phyloP scores from a whole-genome alignment of 768 basidiomycete species.

The Tremella mesenterica region DNA sequence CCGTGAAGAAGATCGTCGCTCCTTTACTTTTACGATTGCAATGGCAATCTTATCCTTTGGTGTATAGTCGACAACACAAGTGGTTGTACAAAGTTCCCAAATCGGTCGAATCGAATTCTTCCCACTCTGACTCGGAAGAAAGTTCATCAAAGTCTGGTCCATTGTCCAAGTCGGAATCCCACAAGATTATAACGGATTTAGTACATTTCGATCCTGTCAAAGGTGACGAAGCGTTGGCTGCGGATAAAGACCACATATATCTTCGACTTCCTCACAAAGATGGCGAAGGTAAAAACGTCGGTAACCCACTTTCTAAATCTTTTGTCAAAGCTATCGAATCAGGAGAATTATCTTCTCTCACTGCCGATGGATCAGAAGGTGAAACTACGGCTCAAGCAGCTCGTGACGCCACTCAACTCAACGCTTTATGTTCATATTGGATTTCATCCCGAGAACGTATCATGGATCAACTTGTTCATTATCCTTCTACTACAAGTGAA shows the following conservation, averaged over 20 bases:
- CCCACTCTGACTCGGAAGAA: too few relatives aligned
- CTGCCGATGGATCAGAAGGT: constrained; percentile 38
- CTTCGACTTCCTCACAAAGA: constrained; percentile 95
- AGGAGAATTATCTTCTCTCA: constrained; percentile 73
- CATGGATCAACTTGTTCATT: constrained; percentile 83
- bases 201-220: neutral
- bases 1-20: constrained; percentile 69
- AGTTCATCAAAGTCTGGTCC: neutral
- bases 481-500: constrained; percentile 51
- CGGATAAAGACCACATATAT: constrained; percentile 53
- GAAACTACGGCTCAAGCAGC: constrained; percentile 53
- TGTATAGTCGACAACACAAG: constrained; percentile 75
- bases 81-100: constrained; percentile 78
- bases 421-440: constrained; percentile 95
- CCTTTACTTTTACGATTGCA: constrained; percentile 76
- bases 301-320: constrained; percentile 75
- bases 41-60: constrained; percentile 79
- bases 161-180: neutral
- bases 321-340: constrained; percentile 84
- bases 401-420: constrained; percentile 77
- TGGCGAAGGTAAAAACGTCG: constrained; percentile 91
- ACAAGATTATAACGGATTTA: neutral
- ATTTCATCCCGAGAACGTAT: constrained; percentile 87
- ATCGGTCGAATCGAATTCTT: constrained; percentile 4
- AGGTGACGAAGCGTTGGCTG: constrained; percentile 45